These are phyloP conservation scores for Ophiostoma australiae DNA, from an alignment of 2,329 filamentous ascomycete genomes.

Conservation along the genomic window DNA sequence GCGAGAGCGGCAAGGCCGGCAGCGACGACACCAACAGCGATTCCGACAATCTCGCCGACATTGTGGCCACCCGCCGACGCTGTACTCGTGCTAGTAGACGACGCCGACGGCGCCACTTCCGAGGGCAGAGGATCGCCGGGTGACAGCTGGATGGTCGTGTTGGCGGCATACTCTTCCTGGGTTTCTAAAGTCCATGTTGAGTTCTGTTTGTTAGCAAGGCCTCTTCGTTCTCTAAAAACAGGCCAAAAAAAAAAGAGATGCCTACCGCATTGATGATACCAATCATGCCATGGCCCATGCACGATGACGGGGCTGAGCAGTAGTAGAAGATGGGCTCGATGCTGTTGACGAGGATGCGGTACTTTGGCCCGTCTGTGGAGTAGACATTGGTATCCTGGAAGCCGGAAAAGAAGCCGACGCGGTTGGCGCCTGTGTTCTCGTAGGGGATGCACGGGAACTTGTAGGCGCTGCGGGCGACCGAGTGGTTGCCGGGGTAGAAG, in stretches of 20 bases:
- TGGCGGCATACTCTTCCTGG: slow-evolving; percentile 45
- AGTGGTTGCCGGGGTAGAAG: slow-evolving; percentile 60
- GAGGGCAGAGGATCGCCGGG: slow-evolving; percentile 53
- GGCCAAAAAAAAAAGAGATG: background rate
- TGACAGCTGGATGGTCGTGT: slow-evolving; percentile 48
- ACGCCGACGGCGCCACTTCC: slow-evolving; percentile 35
- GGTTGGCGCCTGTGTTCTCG: slow-evolving; percentile 46
- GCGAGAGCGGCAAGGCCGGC: slow-evolving; percentile 42
- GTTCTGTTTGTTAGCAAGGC: slow-evolving; percentile 30
- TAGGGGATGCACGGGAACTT: slow-evolving; percentile 60
- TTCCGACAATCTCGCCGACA: slow-evolving; percentile 50
- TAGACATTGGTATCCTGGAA: slow-evolving; percentile 44
- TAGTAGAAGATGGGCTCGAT: slow-evolving; percentile 65
- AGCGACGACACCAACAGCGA: slow-evolving; percentile 49
- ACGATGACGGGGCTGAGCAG: slow-evolving; percentile 63
- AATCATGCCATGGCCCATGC: slow-evolving; percentile 63
- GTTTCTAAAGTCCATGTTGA: slow-evolving; percentile 43
- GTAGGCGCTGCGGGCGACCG: slow-evolving; percentile 57
- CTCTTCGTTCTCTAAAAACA: background rate
- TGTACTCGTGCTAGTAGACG: slow-evolving; percentile 18
- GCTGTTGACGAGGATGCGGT: slow-evolving; percentile 49
- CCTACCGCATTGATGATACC: slow-evolving; percentile 62
- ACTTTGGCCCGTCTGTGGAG: slow-evolving; percentile 42
- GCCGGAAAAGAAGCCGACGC: slow-evolving; percentile 52
- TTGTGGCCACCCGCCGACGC: slow-evolving; percentile 2